Evolutionary conservation across 768 basidiomycete genomes (phyloP), one percentile per base, ranked within the genome.

Genomic region (Phlebiopsis gigantea): DNA sequence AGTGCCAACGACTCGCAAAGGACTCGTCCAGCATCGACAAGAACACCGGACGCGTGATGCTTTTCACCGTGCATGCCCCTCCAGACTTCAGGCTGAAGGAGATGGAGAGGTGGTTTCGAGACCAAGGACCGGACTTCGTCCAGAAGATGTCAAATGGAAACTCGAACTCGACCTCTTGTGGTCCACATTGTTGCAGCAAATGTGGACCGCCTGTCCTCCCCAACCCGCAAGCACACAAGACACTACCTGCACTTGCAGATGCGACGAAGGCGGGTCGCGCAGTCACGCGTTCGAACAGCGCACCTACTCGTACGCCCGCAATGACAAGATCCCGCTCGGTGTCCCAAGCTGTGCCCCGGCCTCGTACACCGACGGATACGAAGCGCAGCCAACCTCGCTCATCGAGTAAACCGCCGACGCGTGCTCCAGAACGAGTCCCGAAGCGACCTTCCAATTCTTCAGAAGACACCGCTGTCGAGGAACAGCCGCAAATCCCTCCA

Each of bases 61-160:
- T 88, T 69, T 82, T 83, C 59, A 84, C 85, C 10, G 71, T 87
- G 39, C 75, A 86, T 48, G 85, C 88, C 0, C 86, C 87, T 2
- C 66, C 79, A 30, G 87, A 90, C 66, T 90, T 90, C 65, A 78
- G 86, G 19, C 70, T 88, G 34, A 87, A 87, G 69, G 87, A 87
- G 69, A 87, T 90, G 81, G 87, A 90, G 64, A 82, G 81, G 57
- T 90, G 88, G 88, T 80, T 87, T 63, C 75, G 80, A 56, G 73
- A 78, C 28, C 80, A 85, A 54, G 64, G 61, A 26, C 46, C 60
- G 22, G 63, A 63, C 26, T 44, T 59, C 30, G 31, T 53, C 25
- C 61, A 60, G 44, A 53, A 30, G 17, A 28, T 59, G 12, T 42
- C 41, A 22, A 55, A 49, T 24, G 46, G 49, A 2, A 25, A n/a